Percentiles rank a stretch among this genome's conserved stretches.
Evolutionary conservation across 2,329 filamentous ascomycete genomes (phyloP).

Genomic region (Paraphoma sp.): DNA sequence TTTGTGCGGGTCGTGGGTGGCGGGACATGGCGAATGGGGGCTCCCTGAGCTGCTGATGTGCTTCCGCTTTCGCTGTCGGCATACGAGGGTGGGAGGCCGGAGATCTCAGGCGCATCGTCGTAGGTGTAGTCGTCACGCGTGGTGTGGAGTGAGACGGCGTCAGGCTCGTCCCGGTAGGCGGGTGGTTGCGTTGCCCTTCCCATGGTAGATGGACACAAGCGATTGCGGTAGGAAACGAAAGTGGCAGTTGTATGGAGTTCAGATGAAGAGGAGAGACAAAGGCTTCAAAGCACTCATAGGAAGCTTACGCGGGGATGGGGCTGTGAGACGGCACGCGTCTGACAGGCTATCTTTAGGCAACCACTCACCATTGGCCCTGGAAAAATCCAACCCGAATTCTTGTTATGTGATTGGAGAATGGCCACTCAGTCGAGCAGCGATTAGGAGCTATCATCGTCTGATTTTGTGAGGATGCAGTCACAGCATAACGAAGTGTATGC

Average conservation of each 20-base stretch:
- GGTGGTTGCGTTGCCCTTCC: slow-evolving; percentile 30
- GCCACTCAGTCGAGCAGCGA: no score
- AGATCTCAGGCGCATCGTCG: slow-evolving; percentile 44
- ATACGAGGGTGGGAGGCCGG: slow-evolving; percentile 44
- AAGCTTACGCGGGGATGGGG: slow-evolving; percentile 17
- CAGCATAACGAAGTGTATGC: no score
- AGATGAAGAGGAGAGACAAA: slow-evolving; percentile 3
- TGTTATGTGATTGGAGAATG: no score
- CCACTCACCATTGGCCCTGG: slow-evolving; percentile 16
- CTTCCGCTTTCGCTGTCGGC: slow-evolving; percentile 38
- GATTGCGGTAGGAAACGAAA: neutral
- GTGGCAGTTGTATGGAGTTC: neutral
- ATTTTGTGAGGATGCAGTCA: no score
- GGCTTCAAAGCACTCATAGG: slow-evolving; percentile 4
- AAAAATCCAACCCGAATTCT: no score
- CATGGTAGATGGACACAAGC: slow-evolving; percentile 26
- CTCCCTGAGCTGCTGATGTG: slow-evolving; percentile 5
- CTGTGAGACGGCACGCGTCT: slow-evolving; percentile 31
- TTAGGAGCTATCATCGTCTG: no score
- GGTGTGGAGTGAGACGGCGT: slow-evolving; percentile 48
- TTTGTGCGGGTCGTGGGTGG: slow-evolving; percentile 36
- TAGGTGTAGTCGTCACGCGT: slow-evolving; percentile 48
- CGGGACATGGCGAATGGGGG: slow-evolving; percentile 33
- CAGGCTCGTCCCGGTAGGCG: slow-evolving; percentile 46
- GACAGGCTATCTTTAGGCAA: slow-evolving; percentile 31